Base-by-base conservation (phyloP, 1,139 yeast genomes). In the Meyerozyma guilliermondii region DNA sequence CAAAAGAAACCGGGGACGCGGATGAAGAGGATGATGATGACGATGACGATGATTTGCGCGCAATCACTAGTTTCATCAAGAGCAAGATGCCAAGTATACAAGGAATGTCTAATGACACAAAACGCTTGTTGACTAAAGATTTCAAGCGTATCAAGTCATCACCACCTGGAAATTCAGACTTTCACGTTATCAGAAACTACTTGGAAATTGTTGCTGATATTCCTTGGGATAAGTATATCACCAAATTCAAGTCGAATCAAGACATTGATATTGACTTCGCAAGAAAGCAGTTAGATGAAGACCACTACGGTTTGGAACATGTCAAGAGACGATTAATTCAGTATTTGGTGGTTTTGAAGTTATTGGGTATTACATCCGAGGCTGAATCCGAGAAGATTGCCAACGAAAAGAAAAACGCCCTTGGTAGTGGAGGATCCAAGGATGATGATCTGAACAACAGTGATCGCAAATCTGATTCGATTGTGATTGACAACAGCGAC, bases 291-390 rank as follows among this genome's bases (percentile, higher is more conserved):
- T 67, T 91, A 35, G 88, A 89, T 57, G 73, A 71, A 28, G 96
- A 88, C 52, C 97, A 91, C 63, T 87, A 80, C 58, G 97, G 97
- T 0, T 71, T 91, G 57, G 80, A 81, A 45, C 80, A 83, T 48
- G 95, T 88, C 40, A 91, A 91, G 60, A 83, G 78, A 52, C 73
- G 97, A 43, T 74, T 91, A 43, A 63, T 89, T 39, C 96, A 91
- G 58, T 88, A 87, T 56, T 66, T 87, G 41, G 89, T 92, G 8
- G 91, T 88, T 10, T 65, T 87, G 52, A 83, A 86, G 50, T 68
- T 87, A 35, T 77, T 83, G 43, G 74, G 72, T 7, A 58, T 64
- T 24, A 68, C 67, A 46, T 73, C 73, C 1, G 70, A 67, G 24
- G 50, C 52, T 31, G 60, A 62, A 39, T 47, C 51, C 17, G 50